These are phyloP conservation scores for Jackrogersella multiformis DNA, from an alignment of 495 filamentous ascomycete genomes.

Conservation along the genomic window DNA sequence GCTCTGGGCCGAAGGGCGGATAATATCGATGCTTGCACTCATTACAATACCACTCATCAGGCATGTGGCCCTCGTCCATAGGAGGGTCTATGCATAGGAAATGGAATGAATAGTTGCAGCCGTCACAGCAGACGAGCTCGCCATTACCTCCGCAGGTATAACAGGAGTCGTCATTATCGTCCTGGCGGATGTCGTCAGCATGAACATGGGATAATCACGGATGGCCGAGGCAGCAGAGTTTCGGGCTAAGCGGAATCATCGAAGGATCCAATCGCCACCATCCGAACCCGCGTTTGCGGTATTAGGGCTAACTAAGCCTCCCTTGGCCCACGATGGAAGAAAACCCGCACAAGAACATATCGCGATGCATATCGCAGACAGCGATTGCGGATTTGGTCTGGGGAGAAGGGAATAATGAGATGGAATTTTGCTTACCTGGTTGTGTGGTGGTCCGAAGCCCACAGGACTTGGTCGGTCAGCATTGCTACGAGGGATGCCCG, in stretches of 20 bases:
- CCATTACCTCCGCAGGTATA: conserved; percentile 81
- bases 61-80: conserved; percentile 68
- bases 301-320: conserved; percentile 39
- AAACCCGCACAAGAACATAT: conserved; percentile 29
- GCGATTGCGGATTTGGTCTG: background rate
- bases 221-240: conserved; percentile 26
- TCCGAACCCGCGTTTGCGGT: conserved; percentile 26
- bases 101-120: conserved; percentile 87
- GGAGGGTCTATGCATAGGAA: conserved; percentile 85
- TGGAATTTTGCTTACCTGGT: conserved; percentile 53
- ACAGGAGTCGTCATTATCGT: conserved; percentile 91
- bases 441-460: conserved; percentile 51
- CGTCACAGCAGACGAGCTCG: conserved; percentile 91
- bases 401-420: background rate
- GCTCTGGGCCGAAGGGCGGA: conserved; percentile 46
- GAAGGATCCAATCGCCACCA: conserved; percentile 39
- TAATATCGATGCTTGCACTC: conserved; percentile 63
- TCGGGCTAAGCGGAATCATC: conserved; percentile 41
- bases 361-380: conserved; percentile 11
- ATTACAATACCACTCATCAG: conserved; percentile 86
- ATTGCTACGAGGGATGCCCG: conserved; percentile 61
- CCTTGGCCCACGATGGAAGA: conserved; percentile 24
- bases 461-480: conserved; percentile 61
- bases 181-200: conserved; percentile 49
- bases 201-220: background rate